A percentile compares a stretch with the other conserved stretches of the same genome.
Conservation (phyloP, 164 flowering plant species). For the Tinospora cordifolia region DNA sequence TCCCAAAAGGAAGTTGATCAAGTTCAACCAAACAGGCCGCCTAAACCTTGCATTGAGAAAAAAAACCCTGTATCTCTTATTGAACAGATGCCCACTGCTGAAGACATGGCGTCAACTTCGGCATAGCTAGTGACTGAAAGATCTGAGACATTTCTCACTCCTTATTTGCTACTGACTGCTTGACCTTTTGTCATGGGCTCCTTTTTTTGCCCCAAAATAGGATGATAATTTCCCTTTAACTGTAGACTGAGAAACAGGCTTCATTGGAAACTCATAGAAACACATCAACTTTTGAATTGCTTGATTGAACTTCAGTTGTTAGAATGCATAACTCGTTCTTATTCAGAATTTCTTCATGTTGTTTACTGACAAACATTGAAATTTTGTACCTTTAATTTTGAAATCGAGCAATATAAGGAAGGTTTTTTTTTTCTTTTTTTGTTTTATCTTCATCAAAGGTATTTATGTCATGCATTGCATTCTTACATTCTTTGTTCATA, state of each 20-base stretch:
- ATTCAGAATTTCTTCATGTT: not conserved
- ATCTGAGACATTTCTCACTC: not conserved
- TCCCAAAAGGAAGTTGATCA: slow-evolving; percentile 35
- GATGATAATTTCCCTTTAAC: not conserved
- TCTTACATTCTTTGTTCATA: not conserved
- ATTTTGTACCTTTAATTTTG: not conserved
- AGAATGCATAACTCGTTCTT: not conserved
- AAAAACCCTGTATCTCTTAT: slow-evolving; percentile 22
- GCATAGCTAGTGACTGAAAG: slow-evolving; percentile 26
- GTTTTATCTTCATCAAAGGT: not conserved
- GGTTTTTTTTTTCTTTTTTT: too few relatives aligned
- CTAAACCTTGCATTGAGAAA: slow-evolving; percentile 36
- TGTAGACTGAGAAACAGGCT: not conserved
- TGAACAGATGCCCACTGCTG: slow-evolving; percentile 16
- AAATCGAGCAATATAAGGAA: not conserved
- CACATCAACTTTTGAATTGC: not conserved
- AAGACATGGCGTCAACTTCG: slow-evolving; percentile 47
- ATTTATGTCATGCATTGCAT: not conserved
- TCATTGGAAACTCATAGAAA: not conserved
- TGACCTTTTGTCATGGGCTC: not conserved
- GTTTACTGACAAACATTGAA: not conserved
- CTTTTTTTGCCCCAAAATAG: not conserved
- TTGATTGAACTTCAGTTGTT: not conserved
- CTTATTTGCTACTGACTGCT: not conserved
- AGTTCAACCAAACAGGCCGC: slow-evolving; percentile 55